Conservation (phyloP, 1,139 yeast species). For the Hanseniaspora uvarum region DNA sequence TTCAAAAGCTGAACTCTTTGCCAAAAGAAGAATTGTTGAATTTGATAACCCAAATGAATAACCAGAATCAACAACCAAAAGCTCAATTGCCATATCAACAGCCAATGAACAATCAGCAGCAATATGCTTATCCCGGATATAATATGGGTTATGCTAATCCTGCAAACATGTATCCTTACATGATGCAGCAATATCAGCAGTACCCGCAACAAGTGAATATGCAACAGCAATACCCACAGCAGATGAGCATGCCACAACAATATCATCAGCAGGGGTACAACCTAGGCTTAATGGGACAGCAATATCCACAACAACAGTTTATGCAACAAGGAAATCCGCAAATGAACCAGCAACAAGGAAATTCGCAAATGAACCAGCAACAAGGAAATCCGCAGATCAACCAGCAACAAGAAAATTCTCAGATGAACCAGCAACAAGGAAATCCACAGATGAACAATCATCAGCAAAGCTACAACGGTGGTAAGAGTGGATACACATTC, state of each 20-base stretch:
- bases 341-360: background rate
- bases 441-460: conserved; percentile 1
- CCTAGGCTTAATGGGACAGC: conserved; percentile 11
- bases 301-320: background rate
- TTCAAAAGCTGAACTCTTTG: conserved; percentile 1
- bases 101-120: conserved; percentile 8
- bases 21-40: conserved; percentile 3
- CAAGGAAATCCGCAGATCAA: background rate
- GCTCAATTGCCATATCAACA: conserved; percentile 14
- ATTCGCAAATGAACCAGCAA: background rate
- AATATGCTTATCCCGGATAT: background rate
- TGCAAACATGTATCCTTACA: conserved; percentile 19
- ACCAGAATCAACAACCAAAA: conserved; percentile 18
- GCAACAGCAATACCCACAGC: conserved; percentile 13
- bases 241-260: conserved; percentile 16
- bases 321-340: conserved; percentile 13
- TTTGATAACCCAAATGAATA: conserved; percentile 18
- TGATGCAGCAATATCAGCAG: conserved; percentile 16
- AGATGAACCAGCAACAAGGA: background rate
- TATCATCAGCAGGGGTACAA: conserved; percentile 18
- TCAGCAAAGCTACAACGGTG: background rate
- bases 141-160: background rate
- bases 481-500: background rate
- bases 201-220: conserved; percentile 20
- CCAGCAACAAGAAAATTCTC: background rate